These are phyloP conservation scores for Apiospora phragmitis DNA, from an alignment of 2,329 filamentous ascomycete genomes.

Conservation along the genomic window DNA sequence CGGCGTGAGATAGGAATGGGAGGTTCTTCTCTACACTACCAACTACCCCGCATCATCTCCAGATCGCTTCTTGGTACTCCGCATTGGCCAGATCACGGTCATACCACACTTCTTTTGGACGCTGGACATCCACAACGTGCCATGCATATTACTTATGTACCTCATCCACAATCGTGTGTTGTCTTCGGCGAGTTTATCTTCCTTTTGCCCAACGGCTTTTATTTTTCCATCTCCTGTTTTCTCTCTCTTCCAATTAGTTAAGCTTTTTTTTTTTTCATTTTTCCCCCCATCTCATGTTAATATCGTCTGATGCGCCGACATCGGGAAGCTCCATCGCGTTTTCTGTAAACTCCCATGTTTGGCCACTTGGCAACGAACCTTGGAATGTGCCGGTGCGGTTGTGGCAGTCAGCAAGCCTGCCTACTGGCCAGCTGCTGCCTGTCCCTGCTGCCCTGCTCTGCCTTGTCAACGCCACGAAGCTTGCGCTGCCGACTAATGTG, in stretches of 20 bases:
- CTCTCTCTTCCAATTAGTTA: too few species aligned
- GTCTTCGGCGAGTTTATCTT: not conserved
- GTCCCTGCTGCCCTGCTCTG: not conserved
- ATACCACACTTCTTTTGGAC: not conserved
- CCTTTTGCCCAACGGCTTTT: not conserved
- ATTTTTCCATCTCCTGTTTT: not conserved
- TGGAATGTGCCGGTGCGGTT: not conserved
- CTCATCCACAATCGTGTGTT: not conserved
- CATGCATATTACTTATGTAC: not conserved
- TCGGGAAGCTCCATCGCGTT: not conserved
- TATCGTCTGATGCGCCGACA: not conserved
- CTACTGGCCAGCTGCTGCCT: not conserved
- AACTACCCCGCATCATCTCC: slow-evolving; percentile 5
- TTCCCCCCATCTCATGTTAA: not conserved
- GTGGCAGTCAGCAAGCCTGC: not conserved
- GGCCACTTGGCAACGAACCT: not conserved
- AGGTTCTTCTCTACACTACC: not conserved
- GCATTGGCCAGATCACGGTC: not conserved
- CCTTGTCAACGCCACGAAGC: not conserved
- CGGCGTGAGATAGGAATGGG: not conserved
- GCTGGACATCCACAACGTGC: not conserved
- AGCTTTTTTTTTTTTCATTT: too few species aligned
- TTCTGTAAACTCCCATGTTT: not conserved
- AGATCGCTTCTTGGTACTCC: not conserved
- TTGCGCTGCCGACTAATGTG: not conserved